Evolutionary conservation across 495 filamentous ascomycete genomes (phyloP), one percentile per base, ranked within the genome.

Genomic region (Parmelia sp.): DNA sequence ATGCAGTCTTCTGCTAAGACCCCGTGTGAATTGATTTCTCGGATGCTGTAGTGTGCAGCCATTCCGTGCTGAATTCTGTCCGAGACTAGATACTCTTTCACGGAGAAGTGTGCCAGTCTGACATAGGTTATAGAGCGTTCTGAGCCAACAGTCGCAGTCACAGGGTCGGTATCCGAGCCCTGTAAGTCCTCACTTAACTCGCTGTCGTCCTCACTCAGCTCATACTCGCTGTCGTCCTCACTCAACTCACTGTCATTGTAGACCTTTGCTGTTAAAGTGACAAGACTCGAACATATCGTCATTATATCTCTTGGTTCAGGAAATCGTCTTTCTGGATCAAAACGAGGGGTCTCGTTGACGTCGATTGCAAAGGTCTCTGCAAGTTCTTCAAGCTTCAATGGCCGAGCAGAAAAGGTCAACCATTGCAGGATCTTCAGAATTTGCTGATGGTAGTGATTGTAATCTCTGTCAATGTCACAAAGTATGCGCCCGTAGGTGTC

Each of bases 401-500:
- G 67, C 55, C 71, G 58, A 31, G 45, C n/a, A 17, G 73, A 70
- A 62, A 62, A 73, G 2, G 68, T 59, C 29, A 78, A 60, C 63
- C 71, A 78, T 51, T 75, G 72, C 9, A 79, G 58, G 23, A 71
- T 59, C 47, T 58, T 71, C 10, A 69, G 53, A 33, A 71, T 69
- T 21, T 68, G 3, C 21, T 65, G 4, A 11, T 3, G 9, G 45
- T 49, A 25, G 23, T 9, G 19, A 7, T 63, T 53, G 55, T 69
- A 51, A 6, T 58, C 36, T 17, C 64, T 39, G 55, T 69, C 63
- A 27, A 78, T 77, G 27, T 57, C 67, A 37, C 21, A 17, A 35
- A 80, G 58, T 21, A 76, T 74, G 6, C 76, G 65, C 29, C 60
- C 62, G 47, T 79, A 80, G 42, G 74, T 77, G 51, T 74, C 68